A percentile compares a stretch with the other conserved stretches of the same genome.
Conservation (phyloP, 2,329 filamentous ascomycete species). For the Neonectria ditissima region DNA sequence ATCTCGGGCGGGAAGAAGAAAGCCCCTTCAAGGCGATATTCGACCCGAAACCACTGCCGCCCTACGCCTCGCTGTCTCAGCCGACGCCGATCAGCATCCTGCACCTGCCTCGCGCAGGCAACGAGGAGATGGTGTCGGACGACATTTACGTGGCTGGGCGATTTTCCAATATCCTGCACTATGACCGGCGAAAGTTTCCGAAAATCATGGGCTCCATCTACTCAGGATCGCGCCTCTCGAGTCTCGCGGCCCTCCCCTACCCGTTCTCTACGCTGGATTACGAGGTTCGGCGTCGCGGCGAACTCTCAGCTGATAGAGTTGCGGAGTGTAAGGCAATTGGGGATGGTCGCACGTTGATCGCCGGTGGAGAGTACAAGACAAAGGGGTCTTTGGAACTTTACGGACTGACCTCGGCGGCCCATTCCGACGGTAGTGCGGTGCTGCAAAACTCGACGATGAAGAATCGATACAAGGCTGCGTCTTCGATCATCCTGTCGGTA, state of each 20-base stretch:
- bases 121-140: slow-evolving; percentile 69
- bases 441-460: slow-evolving; percentile 67
- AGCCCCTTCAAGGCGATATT: slow-evolving; percentile 57
- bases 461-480: slow-evolving; percentile 86
- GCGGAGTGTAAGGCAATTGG: slow-evolving; percentile 63
- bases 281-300: slow-evolving; percentile 66
- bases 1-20: slow-evolving; percentile 36
- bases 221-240: slow-evolving; percentile 83
- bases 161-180: slow-evolving; percentile 89
- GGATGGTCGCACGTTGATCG: slow-evolving; percentile 76
- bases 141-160: slow-evolving; percentile 91
- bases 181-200: slow-evolving; percentile 88
- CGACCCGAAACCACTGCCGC: slow-evolving; percentile 63
- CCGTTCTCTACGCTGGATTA: slow-evolving; percentile 73
- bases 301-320: slow-evolving; percentile 67
- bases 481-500: slow-evolving; percentile 84
- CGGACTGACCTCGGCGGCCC: slow-evolving; percentile 59
- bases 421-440: slow-evolving; percentile 43
- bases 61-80: slow-evolving; percentile 80
- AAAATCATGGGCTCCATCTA: slow-evolving; percentile 81
- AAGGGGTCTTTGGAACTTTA: slow-evolving; percentile 94
- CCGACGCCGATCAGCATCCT: slow-evolving; percentile 86
- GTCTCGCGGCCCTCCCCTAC: slow-evolving; percentile 76
- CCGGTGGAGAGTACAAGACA: slow-evolving; percentile 90
- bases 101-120: slow-evolving; percentile 73